Evolutionary conservation across 768 basidiomycete genomes (phyloP).

Genomic region (Kwoniella dejecticola): DNA sequence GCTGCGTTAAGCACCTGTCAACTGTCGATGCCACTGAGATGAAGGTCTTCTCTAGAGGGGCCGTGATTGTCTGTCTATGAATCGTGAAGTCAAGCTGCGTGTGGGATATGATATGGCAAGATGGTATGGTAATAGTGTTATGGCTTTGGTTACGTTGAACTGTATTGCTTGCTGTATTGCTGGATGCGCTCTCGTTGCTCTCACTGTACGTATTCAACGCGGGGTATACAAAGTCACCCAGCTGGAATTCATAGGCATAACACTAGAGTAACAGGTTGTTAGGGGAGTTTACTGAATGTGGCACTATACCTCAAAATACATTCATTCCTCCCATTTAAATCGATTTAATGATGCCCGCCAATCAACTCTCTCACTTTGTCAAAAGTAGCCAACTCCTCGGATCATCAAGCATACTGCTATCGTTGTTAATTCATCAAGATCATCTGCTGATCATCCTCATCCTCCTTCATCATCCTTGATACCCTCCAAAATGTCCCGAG

Average conservation of each 20-base stretch:
- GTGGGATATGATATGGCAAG: too few species aligned
- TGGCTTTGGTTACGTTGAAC: too few species aligned
- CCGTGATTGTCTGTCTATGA: too few species aligned
- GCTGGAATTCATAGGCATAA: not conserved
- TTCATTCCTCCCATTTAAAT: constrained; percentile 3
- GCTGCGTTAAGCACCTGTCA: not conserved
- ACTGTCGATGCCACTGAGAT: too few species aligned
- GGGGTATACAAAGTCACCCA: constrained; percentile 3
- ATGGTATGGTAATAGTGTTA: too few species aligned
- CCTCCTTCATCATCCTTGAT: constrained; percentile 4
- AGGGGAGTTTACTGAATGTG: not conserved
- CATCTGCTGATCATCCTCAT: not conserved
- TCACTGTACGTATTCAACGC: not conserved
- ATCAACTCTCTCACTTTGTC: constrained; percentile 4
- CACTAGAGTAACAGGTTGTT: not conserved
- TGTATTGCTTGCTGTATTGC: not conserved
- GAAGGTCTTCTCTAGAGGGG: too few species aligned
- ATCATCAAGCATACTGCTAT: too few species aligned
- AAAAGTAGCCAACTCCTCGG: too few species aligned
- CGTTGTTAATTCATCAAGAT: not conserved
- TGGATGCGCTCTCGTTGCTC: too few species aligned
- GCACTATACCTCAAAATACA: too few species aligned
- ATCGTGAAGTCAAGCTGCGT: too few species aligned
- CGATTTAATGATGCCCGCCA: not conserved
- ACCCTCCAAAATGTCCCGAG: constrained; percentile 10